Conservation (phyloP, 371 early-diverging fungal genomes). For the Haplosporangium sp. region DNA sequence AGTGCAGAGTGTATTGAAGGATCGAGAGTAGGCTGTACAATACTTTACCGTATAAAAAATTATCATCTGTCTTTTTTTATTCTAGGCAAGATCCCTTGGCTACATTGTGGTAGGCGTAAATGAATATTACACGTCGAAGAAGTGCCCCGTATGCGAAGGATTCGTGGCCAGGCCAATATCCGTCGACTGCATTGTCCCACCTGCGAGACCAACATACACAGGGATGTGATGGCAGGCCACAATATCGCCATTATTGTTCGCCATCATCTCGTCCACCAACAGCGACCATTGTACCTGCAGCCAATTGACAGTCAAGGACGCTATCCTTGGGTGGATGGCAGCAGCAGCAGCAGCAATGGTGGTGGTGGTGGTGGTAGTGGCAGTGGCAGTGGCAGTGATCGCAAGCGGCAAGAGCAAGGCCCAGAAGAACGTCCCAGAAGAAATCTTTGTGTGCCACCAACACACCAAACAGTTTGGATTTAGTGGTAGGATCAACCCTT, state of each 20-base stretch:
- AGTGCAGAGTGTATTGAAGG: neutral
- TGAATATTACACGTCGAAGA: conserved; percentile 8
- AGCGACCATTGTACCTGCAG: no score
- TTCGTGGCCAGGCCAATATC: conserved; percentile 4
- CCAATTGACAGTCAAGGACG: no score
- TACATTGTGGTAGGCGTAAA: neutral
- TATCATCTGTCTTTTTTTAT: neutral
- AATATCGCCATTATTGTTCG: neutral
- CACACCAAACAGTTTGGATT: no score
- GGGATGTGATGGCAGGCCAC: no score
- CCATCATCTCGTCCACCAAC: neutral
- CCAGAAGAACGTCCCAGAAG: no score
- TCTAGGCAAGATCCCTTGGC: neutral
- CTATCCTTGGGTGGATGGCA: neutral
- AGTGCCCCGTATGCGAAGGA: conserved; percentile 5
- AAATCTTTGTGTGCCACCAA: no score
- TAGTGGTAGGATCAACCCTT: no score
- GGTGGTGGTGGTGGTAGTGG: neutral
- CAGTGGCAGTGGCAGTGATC: neutral
- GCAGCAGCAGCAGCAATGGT: neutral
- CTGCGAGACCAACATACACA: no score
- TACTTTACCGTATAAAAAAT: neutral
- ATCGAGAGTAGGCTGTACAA: no score
- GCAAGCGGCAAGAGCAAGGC: no score
- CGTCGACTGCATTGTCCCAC: neutral